These are phyloP conservation scores for Zychaea mexicana DNA, from an alignment of 371 early-diverging fungal species.

Conservation along the genomic window DNA sequence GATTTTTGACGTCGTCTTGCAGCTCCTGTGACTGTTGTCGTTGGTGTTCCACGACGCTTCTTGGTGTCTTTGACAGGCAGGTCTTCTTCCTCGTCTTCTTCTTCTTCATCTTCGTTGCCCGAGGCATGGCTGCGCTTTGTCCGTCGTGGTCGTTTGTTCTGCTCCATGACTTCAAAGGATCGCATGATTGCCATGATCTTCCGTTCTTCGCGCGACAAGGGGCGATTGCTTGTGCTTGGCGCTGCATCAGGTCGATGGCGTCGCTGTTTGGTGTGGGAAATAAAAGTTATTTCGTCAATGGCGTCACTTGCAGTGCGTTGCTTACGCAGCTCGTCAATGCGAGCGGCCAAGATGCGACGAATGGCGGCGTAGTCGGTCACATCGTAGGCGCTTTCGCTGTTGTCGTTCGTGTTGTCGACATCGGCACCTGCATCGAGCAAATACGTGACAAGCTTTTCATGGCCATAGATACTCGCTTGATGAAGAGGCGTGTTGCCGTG, in stretches of 20 bases:
- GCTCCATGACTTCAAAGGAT: conserved; percentile 49
- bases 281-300: conserved; percentile 37
- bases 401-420: conserved; percentile 49
- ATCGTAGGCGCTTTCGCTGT: conserved; percentile 57
- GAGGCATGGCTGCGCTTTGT: conserved; percentile 18
- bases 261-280: conserved; percentile 42
- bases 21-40: no score
- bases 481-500: conserved; percentile 76
- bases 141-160: conserved; percentile 19
- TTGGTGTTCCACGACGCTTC: neutral
- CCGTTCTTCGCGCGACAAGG: conserved; percentile 68
- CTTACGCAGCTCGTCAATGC: conserved; percentile 47
- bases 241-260: conserved; percentile 19
- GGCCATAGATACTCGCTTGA: conserved; percentile 59
- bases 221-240: conserved; percentile 19
- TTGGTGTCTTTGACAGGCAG: neutral
- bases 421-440: conserved; percentile 73
- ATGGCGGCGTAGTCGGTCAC: conserved; percentile 41
- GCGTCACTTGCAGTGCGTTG: conserved; percentile 35
- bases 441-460: conserved; percentile 62
- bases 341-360: conserved; percentile 38
- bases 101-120: conserved; percentile 37
- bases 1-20: conserved; percentile 22
- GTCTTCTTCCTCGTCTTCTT: conserved; percentile 19
- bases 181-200: conserved; percentile 69